A percentile compares a stretch with the other conserved stretches of the same genome.
Conservation (phyloP, 1,139 yeast genomes). For the Yamadazyma epiphylla region DNA sequence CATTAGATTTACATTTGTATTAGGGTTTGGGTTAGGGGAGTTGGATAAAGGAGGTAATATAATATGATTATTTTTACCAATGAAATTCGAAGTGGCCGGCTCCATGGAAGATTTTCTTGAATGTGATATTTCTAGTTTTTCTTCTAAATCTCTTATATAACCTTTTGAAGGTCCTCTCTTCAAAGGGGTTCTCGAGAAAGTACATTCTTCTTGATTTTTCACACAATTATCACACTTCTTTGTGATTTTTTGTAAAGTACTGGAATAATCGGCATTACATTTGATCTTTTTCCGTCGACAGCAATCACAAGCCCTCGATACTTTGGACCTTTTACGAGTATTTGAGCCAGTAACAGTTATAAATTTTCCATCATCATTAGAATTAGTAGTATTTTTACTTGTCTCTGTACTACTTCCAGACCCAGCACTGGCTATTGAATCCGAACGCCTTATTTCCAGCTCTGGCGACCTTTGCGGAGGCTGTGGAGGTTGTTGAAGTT, state of each 20-base stretch:
- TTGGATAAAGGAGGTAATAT: conserved; percentile 11
- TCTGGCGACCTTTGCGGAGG: too few relatives aligned
- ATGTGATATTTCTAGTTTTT: conserved; percentile 16
- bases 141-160: conserved; percentile 45
- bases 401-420: too few relatives aligned
- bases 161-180: conserved; percentile 81
- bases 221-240: conserved; percentile 55
- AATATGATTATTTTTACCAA: conserved; percentile 4
- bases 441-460: too few relatives aligned
- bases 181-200: conserved; percentile 65
- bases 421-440: too few relatives aligned
- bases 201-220: conserved; percentile 51
- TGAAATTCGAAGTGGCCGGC: neutral
- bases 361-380: too few relatives aligned
- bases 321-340: conserved; percentile 60
- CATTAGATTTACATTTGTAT: conserved; percentile 2
- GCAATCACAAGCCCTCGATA: conserved; percentile 65
- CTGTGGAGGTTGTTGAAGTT: too few relatives aligned
- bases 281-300: conserved; percentile 62
- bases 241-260: conserved; percentile 39
- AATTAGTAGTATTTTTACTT: too few relatives aligned
- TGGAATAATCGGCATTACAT: conserved; percentile 55
- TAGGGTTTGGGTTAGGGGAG: conserved; percentile 2
- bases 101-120: neutral
- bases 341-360: too few relatives aligned